Evolutionary conservation across 768 basidiomycete genomes (phyloP), one percentile per base, ranked within the genome.

Genomic region (Psilocybe sp.): DNA sequence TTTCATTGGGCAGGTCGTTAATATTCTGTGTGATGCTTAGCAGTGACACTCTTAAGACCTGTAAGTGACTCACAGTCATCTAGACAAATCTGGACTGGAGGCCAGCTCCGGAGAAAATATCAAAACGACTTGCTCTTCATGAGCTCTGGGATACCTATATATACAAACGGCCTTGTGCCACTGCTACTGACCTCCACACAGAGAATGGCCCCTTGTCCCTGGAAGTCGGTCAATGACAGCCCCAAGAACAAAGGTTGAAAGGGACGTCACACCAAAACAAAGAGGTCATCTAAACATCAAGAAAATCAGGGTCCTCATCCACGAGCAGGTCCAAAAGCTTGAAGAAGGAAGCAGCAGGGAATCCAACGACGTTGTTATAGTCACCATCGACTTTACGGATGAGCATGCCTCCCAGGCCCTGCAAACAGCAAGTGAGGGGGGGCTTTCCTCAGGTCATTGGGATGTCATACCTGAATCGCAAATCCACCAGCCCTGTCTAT

Each of bases 401-500:
- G 36, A 98, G 73, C 40, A 92, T 50, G 3, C 87, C 87, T 0
- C 96, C 96, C 2, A 87, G 71, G 1, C 92, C 92, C 88, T 92
- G 47, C 31, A 13, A 18, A 43, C 33, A 14, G 28, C 49, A 14
- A 31, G 19, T 34, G 12, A 45, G 3, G 5, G 36, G 40, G 39
- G 19, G 13, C 6, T 15, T 35, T 8, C 49, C 45, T 34, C 20
- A 18, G 15, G 38, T 15, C 15, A 37, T 16, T 38, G 32, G 13
- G 14, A 40, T 23, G 8, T 59, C 73, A 41, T 54, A 92, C 92
- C 76, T 98, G 96, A 36, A 93, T 83, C 1, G 92, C 93, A 64
- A 98, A 98, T 0, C 96, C 96, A 3, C 96, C 96, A 0, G 96
- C 95, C 15, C 92, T 79, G 60, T 93, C 88, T 37, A 84, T 63